A percentile compares a stretch with the other conserved stretches of the same genome.
Conservation (phyloP, 345 rosid species). For the Salix caprea region DNA sequence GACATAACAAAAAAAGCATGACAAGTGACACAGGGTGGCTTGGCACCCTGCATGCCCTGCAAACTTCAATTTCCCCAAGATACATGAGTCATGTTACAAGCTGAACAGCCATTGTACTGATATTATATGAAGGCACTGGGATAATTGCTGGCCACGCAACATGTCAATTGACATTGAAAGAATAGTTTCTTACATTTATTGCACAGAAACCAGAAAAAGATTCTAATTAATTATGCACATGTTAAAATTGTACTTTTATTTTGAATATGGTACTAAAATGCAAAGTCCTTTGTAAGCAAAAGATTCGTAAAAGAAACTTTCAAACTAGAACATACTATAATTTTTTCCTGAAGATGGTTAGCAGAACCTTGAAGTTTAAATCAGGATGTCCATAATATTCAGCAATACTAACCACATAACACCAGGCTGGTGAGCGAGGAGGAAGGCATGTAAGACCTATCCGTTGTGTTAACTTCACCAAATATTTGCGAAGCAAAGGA, state of each 20-base stretch:
- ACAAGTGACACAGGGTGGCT: background rate
- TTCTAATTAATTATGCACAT: background rate
- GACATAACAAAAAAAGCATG: background rate
- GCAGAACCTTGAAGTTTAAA: background rate
- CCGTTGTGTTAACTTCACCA: conserved; percentile 80
- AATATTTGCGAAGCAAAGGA: conserved; percentile 78
- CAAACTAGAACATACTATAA: background rate
- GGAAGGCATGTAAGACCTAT: conserved; percentile 85
- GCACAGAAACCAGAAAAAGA: background rate
- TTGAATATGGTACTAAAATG: background rate
- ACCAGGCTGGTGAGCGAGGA: conserved; percentile 75
- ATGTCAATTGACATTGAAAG: background rate
- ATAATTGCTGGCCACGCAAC: background rate
- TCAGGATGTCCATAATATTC: background rate
- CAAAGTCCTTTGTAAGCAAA: background rate
- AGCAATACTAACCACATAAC: conserved; percentile 65
- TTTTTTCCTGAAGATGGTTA: background rate
- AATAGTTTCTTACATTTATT: background rate
- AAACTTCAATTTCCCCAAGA: background rate
- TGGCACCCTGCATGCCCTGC: background rate
- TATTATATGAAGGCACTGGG: background rate
- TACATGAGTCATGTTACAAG: background rate
- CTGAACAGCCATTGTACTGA: background rate
- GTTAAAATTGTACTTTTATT: background rate
- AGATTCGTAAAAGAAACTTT: background rate